Evolutionary conservation across 257 asterid species (phyloP).

Genomic region (Solanum sejunctum): DNA sequence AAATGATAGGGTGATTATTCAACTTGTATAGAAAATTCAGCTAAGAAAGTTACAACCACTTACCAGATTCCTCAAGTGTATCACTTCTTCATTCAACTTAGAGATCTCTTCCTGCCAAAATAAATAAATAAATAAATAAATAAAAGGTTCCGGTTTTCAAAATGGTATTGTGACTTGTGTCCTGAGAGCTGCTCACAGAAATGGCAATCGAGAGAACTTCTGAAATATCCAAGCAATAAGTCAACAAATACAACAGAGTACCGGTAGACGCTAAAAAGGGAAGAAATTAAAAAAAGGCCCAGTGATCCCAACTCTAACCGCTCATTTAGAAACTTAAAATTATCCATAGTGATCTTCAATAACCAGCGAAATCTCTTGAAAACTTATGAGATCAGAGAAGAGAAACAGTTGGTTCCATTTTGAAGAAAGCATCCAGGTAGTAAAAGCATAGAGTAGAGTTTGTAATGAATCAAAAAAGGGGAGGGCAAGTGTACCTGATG

Average conservation of each 20-base stretch:
- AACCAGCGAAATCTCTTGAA: not conserved
- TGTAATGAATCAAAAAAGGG: too few species aligned
- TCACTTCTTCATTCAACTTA: constrained; percentile 54
- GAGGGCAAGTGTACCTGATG: constrained; percentile 36
- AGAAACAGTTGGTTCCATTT: too few species aligned
- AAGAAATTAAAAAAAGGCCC: not conserved
- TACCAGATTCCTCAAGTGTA: constrained; percentile 49
- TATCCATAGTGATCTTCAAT: not conserved
- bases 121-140: not conserved
- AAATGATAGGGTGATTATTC: not conserved
- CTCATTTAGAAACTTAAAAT: not conserved
- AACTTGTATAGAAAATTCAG: not conserved
- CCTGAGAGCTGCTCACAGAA: not conserved
- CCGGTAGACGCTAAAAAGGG: not conserved
- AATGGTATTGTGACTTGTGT: not conserved
- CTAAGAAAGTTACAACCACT: not conserved
- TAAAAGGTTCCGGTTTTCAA: not conserved
- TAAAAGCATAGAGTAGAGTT: too few species aligned
- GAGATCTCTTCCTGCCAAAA: constrained; percentile 64
- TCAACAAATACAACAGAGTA: not conserved
- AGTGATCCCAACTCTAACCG: not conserved
- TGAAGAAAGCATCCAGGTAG: too few species aligned
- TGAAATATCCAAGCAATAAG: not conserved
- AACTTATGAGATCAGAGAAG: not conserved
- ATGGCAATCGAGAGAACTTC: not conserved